Conservation (phyloP, 768 basidiomycete genomes). For the Imleria badia region DNA sequence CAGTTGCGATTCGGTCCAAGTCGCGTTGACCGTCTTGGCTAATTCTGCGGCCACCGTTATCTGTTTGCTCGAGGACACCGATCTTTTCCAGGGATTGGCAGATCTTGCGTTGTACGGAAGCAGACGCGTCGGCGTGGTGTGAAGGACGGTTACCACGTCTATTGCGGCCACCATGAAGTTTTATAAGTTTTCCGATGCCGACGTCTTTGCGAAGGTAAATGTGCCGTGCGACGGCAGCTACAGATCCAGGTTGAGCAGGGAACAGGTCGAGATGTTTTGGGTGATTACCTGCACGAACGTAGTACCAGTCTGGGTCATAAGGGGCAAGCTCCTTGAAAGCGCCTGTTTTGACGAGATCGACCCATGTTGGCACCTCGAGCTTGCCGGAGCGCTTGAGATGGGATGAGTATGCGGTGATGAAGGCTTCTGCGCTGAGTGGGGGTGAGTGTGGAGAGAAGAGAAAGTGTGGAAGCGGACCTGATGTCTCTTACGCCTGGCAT, state of each 20-base stretch:
- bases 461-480: constrained; percentile 42
- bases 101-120: constrained; percentile 89
- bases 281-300: constrained; percentile 90
- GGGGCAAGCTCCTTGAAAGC: constrained; percentile 97
- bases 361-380: constrained; percentile 98
- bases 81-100: constrained; percentile 99
- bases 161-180: constrained; percentile 96
- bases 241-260: background rate
- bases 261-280: background rate
- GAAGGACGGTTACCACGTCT: constrained; percentile 95
- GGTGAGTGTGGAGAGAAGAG: background rate
- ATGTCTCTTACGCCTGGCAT: constrained; percentile 87
- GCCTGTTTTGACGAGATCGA: constrained; percentile 98
- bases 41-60: constrained; percentile 94
- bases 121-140: constrained; percentile 85
- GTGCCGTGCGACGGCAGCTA: constrained; percentile 96
- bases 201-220: constrained; percentile 99
- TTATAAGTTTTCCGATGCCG: constrained; percentile 89
- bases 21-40: constrained; percentile 96
- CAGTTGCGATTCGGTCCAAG: constrained; percentile 90
- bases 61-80: constrained; percentile 91
- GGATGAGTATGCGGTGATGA: constrained; percentile 92
- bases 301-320: constrained; percentile 99
- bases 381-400: constrained; percentile 98
- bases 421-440: constrained; percentile 75